Conservation (phyloP, 2,329 filamentous ascomycete genomes). For the Claviceps capensis region DNA sequence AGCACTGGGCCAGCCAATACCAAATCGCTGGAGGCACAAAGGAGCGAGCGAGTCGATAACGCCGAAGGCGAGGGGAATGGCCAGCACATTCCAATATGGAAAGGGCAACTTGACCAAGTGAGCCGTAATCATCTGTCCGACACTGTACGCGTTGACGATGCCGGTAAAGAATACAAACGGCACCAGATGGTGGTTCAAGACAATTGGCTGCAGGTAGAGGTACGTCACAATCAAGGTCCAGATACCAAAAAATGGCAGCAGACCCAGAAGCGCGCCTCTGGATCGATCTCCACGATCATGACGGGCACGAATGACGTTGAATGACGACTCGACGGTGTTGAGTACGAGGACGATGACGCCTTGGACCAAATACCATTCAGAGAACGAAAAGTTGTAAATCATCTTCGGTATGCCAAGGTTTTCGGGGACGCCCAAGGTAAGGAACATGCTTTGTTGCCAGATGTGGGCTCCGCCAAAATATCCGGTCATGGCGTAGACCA, state of each 20-base stretch:
- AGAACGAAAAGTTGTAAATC: slow-evolving; percentile 72
- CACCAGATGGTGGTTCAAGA: slow-evolving; percentile 70
- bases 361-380: slow-evolving; percentile 85
- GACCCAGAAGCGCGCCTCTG: slow-evolving; percentile 64
- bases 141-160: slow-evolving; percentile 84
- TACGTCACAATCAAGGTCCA: slow-evolving; percentile 71
- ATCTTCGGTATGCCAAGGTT: slow-evolving; percentile 49
- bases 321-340: slow-evolving; percentile 68
- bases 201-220: slow-evolving; percentile 70
- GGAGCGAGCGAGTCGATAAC: slow-evolving; percentile 73
- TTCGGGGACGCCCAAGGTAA: slow-evolving; percentile 54
- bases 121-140: slow-evolving; percentile 90
- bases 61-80: slow-evolving; percentile 62
- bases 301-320: slow-evolving; percentile 74
- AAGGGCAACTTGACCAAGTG: slow-evolving; percentile 81
- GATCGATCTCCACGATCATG: slow-evolving; percentile 59
- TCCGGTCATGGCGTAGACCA: slow-evolving; percentile 73
- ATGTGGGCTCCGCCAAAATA: slow-evolving; percentile 79
- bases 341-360: slow-evolving; percentile 68
- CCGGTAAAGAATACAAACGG: slow-evolving; percentile 84
- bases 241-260: slow-evolving; percentile 64
- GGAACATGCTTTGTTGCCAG: slow-evolving; percentile 77
- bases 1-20: slow-evolving; percentile 63
- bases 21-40: slow-evolving; percentile 39
- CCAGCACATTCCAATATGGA: slow-evolving; percentile 80